Evolutionary conservation across 2,329 filamentous ascomycete species (phyloP).

Genomic region (Trichoderma sp.): DNA sequence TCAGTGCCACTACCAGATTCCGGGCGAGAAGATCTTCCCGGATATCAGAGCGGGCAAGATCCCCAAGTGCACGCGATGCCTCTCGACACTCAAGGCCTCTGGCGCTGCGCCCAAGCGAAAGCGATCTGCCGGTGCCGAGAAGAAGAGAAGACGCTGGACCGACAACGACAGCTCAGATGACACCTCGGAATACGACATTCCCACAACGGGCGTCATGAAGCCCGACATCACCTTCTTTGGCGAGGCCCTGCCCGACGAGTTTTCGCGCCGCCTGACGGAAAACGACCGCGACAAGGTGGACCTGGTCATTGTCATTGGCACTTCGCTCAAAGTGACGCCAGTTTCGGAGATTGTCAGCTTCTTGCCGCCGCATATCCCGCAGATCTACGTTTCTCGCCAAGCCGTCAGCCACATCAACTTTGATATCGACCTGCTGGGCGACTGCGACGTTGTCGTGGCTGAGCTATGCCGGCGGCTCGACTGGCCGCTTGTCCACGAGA

Average conservation of each 20-base stretch:
- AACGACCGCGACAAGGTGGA: constrained; percentile 81
- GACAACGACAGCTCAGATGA: constrained; percentile 48
- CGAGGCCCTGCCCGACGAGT: constrained; percentile 82
- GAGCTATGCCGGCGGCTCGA: constrained; percentile 82
- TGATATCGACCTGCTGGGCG: constrained; percentile 93
- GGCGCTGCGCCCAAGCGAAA: constrained; percentile 41
- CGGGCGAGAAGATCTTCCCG: constrained; percentile 76
- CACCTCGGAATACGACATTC: constrained; percentile 58
- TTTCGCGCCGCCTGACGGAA: constrained; percentile 78
- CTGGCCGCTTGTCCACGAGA: constrained; percentile 81
- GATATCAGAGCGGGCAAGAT: constrained; percentile 77
- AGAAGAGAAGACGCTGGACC: constrained; percentile 46
- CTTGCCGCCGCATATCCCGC: constrained; percentile 77
- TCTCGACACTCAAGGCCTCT: constrained; percentile 52
- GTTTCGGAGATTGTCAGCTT: constrained; percentile 89
- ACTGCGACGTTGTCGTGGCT: constrained; percentile 87
- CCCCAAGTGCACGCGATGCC: constrained; percentile 76
- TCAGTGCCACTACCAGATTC: constrained; percentile 74
- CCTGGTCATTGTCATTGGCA: constrained; percentile 93
- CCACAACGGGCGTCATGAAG: constrained; percentile 81
- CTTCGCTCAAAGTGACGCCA: constrained; percentile 91
- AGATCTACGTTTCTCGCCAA: constrained; percentile 87
- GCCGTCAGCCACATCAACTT: constrained; percentile 90
- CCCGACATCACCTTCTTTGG: constrained; percentile 99
- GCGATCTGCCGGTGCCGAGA: constrained; percentile 46